phyloP scores from a whole-genome alignment of 1,284 basidiomycete species.

The Vanrija humicola region DNA sequence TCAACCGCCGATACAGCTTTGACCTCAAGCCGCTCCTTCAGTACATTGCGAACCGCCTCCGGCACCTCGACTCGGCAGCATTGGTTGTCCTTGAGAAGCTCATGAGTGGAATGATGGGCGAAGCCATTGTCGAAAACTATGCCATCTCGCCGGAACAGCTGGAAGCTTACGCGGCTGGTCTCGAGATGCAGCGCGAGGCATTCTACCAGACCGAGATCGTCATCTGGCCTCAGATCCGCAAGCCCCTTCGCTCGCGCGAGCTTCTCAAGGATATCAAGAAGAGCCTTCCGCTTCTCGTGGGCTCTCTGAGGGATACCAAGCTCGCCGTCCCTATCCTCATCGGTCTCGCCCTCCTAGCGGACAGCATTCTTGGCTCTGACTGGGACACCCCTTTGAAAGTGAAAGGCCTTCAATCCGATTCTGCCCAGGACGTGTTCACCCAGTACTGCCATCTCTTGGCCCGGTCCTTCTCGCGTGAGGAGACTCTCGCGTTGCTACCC shows the following conservation, averaged over 20 bases:
- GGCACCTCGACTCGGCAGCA: slow-evolving; percentile 77
- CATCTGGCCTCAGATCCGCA: slow-evolving; percentile 22
- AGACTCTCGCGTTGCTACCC: slow-evolving; percentile 54
- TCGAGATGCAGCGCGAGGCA: slow-evolving; percentile 77
- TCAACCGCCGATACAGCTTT: slow-evolving; percentile 78
- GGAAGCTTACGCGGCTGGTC: slow-evolving; percentile 82
- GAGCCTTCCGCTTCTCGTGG: slow-evolving; percentile 59
- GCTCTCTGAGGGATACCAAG: slow-evolving; percentile 64
- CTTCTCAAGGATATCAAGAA: slow-evolving; percentile 31
- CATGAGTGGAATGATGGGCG: slow-evolving; percentile 91
- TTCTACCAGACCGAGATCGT: slow-evolving; percentile 50
- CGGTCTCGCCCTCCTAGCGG: slow-evolving; percentile 78
- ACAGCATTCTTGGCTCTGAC: slow-evolving; percentile 31
- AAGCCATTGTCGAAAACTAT: slow-evolving; percentile 76
- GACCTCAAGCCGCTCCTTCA: slow-evolving; percentile 79
- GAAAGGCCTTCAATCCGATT: slow-evolving; percentile 78
- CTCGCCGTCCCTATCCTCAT: slow-evolving; percentile 78
- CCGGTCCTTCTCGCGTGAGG: slow-evolving; percentile 44
- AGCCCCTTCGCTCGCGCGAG: slow-evolving; percentile 4
- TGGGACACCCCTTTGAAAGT: slow-evolving; percentile 30
- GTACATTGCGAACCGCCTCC: slow-evolving; percentile 87
- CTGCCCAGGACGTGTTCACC: slow-evolving; percentile 56
- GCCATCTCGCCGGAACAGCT: slow-evolving; percentile 80
- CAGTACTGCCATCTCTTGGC: slow-evolving; percentile 55
- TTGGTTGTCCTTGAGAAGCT: slow-evolving; percentile 87